These are phyloP conservation scores for Mallotus japonicus DNA, from an alignment of 441 rosid genomes.

Conservation along the genomic window DNA sequence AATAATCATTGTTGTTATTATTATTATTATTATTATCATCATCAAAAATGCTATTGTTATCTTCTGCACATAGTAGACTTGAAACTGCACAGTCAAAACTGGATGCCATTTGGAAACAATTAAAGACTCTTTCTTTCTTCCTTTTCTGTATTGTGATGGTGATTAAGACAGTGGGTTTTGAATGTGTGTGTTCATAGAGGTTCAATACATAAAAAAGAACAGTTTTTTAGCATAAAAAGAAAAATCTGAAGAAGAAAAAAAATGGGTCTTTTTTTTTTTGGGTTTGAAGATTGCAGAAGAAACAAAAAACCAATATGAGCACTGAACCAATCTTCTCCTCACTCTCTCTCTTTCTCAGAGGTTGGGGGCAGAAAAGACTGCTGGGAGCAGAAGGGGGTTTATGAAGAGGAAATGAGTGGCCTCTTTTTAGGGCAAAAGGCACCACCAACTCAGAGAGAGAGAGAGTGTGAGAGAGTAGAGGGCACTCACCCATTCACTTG, in stretches of 20 bases:
- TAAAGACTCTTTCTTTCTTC: slow-evolving; percentile 13
- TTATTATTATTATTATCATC: slow-evolving; percentile 19
- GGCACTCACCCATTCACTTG: neutral
- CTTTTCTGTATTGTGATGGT: slow-evolving; percentile 6
- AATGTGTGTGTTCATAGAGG: slow-evolving; percentile 8
- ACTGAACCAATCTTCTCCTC: slow-evolving; percentile 8
- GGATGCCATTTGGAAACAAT: slow-evolving; percentile 45
- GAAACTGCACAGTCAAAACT: slow-evolving; percentile 54
- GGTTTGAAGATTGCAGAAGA: slow-evolving; percentile 15
- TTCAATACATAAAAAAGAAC: neutral
- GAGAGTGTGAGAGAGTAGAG: slow-evolving; percentile 21
- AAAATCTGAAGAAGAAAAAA: slow-evolving; percentile 24
- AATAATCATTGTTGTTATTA: slow-evolving; percentile 21
- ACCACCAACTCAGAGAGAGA: slow-evolving; percentile 15
- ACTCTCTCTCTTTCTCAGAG: slow-evolving; percentile 8
- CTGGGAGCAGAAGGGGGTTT: slow-evolving; percentile 32
- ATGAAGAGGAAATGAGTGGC: slow-evolving; percentile 37
- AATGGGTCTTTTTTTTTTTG: slow-evolving; percentile 7
- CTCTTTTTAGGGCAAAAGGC: slow-evolving; percentile 48
- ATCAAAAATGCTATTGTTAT: slow-evolving; percentile 40
- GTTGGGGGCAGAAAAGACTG: slow-evolving; percentile 43
- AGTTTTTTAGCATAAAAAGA: slow-evolving; percentile 25
- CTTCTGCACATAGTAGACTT: slow-evolving; percentile 61
- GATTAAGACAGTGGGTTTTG: slow-evolving; percentile 7
- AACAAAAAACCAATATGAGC: slow-evolving; percentile 10